Percentiles rank a stretch among this genome's conserved stretches.
These are phyloP conservation scores for Isabelozyma gotoi DNA, from an alignment of 805 yeast genomes.

Conservation along the genomic window DNA sequence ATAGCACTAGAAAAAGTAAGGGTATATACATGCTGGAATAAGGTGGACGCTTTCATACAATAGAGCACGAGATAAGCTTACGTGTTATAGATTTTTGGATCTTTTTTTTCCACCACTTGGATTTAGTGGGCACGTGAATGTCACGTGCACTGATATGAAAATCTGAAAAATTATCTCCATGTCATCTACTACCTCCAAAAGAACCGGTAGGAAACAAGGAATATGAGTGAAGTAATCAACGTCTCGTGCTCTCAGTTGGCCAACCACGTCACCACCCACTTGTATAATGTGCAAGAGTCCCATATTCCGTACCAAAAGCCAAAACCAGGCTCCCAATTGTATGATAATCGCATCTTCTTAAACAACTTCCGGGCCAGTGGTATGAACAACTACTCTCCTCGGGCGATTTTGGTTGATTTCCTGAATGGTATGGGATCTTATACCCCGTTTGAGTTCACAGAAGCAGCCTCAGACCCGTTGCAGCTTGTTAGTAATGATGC, in stretches of 20 bases:
- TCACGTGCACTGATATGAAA: neutral
- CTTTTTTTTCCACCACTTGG: neutral
- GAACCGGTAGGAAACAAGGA: too few species aligned
- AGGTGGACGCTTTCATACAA: too few species aligned
- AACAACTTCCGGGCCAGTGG: constrained; percentile 18
- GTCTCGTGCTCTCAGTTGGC: constrained; percentile 71
- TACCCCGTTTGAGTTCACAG: constrained; percentile 50
- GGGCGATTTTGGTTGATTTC: constrained; percentile 80
- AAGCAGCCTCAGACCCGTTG: constrained; percentile 4
- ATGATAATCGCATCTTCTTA: constrained; percentile 43
- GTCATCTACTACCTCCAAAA: neutral
- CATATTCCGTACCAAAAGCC: constrained; percentile 53
- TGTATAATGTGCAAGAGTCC: constrained; percentile 76
- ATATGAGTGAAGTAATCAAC: constrained; percentile 74
- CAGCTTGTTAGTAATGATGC: constrained; percentile 1
- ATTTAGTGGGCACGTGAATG: neutral
- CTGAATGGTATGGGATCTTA: constrained; percentile 75
- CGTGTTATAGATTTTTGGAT: neutral
- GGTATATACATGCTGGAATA: constrained; percentile 1
- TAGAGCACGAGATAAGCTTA: neutral
- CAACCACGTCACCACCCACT: constrained; percentile 75
- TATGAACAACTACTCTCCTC: constrained; percentile 64
- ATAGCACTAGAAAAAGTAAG: constrained; percentile 3
- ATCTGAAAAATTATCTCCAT: neutral
- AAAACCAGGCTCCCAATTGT: constrained; percentile 42